Evolutionary conservation across 345 rosid genomes (phyloP).

Genomic region (Litchi chinensis): DNA sequence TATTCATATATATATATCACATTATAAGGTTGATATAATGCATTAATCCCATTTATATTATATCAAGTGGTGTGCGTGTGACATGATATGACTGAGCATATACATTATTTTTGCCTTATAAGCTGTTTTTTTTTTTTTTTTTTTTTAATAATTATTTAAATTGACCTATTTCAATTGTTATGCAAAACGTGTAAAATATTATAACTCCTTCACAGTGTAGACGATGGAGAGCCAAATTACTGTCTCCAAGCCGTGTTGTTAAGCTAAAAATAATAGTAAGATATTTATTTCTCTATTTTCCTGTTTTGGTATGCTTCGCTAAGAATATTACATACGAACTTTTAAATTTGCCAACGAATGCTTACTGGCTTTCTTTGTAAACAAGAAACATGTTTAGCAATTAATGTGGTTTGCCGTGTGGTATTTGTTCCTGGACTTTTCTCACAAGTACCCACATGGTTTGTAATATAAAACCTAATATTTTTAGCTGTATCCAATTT

Average conservation of each 20-base stretch:
- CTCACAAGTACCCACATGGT: slow-evolving; percentile 16
- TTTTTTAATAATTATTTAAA: no score
- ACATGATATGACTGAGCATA: no score
- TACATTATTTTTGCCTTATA: no score
- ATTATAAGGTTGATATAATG: no score
- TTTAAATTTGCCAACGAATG: background rate
- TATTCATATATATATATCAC: no score
- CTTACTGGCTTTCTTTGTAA: background rate
- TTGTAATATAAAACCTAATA: background rate
- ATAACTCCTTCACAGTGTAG: no score
- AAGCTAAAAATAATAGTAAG: background rate
- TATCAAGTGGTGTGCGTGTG: no score
- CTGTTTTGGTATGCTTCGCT: background rate
- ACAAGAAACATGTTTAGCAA: background rate
- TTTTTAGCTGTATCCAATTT: no score
- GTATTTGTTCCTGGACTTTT: background rate
- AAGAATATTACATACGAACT: background rate
- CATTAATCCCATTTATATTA: no score
- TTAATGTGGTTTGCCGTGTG: background rate
- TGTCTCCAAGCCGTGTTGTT: background rate
- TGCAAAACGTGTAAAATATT: no score
- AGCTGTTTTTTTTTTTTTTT: no score
- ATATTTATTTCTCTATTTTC: background rate
- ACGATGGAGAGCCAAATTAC: background rate
- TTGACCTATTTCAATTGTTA: no score